Evolutionary conservation across 345 rosid species (phyloP).

Genomic region (Noccaea caerulescens): DNA sequence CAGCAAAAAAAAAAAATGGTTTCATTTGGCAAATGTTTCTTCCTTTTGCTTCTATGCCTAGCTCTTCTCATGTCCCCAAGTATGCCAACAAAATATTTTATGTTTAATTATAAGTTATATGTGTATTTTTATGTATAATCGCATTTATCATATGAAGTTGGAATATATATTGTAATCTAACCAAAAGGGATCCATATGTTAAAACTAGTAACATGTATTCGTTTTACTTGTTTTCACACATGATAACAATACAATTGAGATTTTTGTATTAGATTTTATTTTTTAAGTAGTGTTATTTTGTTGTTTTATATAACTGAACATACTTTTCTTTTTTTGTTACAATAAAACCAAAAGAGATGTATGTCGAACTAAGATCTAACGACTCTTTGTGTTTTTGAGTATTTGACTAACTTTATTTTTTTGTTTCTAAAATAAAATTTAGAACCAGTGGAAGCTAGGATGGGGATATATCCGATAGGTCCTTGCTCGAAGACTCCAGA

Average conservation of each 20-base stretch:
- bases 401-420: neutral
- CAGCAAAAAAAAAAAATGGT: slow-evolving; percentile 1
- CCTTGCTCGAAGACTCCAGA: no score
- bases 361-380: no score
- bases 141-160: neutral
- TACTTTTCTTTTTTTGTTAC: no score
- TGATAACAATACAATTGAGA: no score
- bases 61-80: slow-evolving; percentile 13
- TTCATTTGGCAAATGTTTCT: slow-evolving; percentile 23
- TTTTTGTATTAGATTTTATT: no score
- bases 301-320: no score
- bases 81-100: slow-evolving; percentile 23
- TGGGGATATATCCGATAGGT: neutral
- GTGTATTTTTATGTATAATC: neutral
- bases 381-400: neutral
- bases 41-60: slow-evolving; percentile 7
- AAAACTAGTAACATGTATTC: neutral
- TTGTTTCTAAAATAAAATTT: slow-evolving; percentile 1
- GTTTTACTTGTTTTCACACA: neutral
- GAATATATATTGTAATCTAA: neutral
- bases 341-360: no score
- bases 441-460: slow-evolving; percentile 1
- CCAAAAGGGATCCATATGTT: neutral
- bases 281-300: no score
- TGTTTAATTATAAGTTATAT: neutral